Evolutionary conservation across 2,329 filamentous ascomycete species (phyloP), one percentile per base, ranked within the genome.

Genomic region (Amphichorda felina): DNA sequence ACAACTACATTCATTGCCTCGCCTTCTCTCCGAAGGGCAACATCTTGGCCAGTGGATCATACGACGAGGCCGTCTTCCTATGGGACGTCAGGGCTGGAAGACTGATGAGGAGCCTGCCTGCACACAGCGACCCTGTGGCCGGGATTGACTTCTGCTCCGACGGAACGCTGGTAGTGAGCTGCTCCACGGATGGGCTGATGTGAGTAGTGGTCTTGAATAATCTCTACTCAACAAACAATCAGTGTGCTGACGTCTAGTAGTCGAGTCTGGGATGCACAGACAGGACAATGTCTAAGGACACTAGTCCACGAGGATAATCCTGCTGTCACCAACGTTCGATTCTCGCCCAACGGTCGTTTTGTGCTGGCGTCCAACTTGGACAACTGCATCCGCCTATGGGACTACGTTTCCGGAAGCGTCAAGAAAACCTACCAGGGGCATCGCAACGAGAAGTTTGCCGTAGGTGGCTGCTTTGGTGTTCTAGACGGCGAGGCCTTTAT

Each of bases 21-120:
- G 87, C 88, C 5, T 96, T 96, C 57, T 89, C 85, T n/a, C 91
- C 91, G 2, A 96, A 95, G 56, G 91, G 91, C 17, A 98, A 98
- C 52, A 94, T 96, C 53, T 72, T 98, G 24, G 91, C 88, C 13
- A 93, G 84, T 45, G 91, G 91, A 10, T 93, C 84, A 43, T 96
- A 95, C 59, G 91, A 98, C 46, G 91, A 98, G 63, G 91, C 91
- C 4, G 86, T 98, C 0, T 95, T 94, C 44, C 61, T 98, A 5
- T 98, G 91, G 91, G 91, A 98, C 56, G 84, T 96, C 11, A 73
- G 91, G 11, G 85, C 86, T 0, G 88, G 86, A 1, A 70, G 81
- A 16, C 67, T 91, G 24, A 94, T 98, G 87, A 75, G 87, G 37
- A 88, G 82, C 42, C 61, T 98, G 26, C 91, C 91, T 1, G 91